A percentile compares a stretch with the other conserved stretches of the same genome.
Evolutionary conservation across 2,329 filamentous ascomycete genomes (phyloP).

Genomic region (Cercospora sp.): DNA sequence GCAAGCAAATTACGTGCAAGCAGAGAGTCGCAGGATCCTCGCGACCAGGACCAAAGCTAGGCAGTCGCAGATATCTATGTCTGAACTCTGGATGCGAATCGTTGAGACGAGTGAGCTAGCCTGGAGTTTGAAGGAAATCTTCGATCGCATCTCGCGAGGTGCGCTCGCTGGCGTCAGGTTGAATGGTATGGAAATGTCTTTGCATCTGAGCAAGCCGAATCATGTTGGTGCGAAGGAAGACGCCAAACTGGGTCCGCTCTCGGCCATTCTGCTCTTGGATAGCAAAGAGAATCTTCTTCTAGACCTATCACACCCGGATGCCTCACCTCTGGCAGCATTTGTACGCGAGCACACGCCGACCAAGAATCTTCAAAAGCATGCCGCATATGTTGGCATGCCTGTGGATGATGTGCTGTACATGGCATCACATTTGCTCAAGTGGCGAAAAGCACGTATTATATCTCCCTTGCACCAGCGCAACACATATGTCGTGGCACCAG

Average conservation of each 20-base stretch:
- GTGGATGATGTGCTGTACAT: constrained; percentile 81
- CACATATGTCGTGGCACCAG: constrained; percentile 87
- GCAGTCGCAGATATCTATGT: constrained; percentile 52
- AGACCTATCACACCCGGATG: constrained; percentile 70
- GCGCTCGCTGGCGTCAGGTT: constrained; percentile 50
- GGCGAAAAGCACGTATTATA: constrained; percentile 88
- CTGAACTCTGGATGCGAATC: constrained; percentile 35
- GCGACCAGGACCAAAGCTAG: constrained; percentile 78
- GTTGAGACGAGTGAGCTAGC: constrained; percentile 37
- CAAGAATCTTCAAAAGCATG: constrained; percentile 70
- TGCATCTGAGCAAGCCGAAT: constrained; percentile 57
- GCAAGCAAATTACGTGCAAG: constrained; percentile 85
- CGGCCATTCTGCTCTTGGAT: constrained; percentile 79
- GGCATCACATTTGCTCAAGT: constrained; percentile 91
- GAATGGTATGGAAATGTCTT: constrained; percentile 68
- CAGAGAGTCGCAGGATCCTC: constrained; percentile 81
- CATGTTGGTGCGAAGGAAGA: constrained; percentile 1
- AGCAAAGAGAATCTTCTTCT: constrained; percentile 78
- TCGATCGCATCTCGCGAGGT: constrained; percentile 25
- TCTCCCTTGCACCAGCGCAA: constrained; percentile 87
- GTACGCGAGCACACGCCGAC: constrained; percentile 61
- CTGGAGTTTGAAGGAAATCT: constrained; percentile 37
- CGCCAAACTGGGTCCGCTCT: constrained; percentile 61
- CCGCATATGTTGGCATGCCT: constrained; percentile 69
- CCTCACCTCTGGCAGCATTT: constrained; percentile 74